A percentile compares a stretch with the other conserved stretches of the same genome.
These are phyloP conservation scores for Blumeria hordei DNA, from an alignment of 2,329 filamentous ascomycete species.

Conservation along the genomic window DNA sequence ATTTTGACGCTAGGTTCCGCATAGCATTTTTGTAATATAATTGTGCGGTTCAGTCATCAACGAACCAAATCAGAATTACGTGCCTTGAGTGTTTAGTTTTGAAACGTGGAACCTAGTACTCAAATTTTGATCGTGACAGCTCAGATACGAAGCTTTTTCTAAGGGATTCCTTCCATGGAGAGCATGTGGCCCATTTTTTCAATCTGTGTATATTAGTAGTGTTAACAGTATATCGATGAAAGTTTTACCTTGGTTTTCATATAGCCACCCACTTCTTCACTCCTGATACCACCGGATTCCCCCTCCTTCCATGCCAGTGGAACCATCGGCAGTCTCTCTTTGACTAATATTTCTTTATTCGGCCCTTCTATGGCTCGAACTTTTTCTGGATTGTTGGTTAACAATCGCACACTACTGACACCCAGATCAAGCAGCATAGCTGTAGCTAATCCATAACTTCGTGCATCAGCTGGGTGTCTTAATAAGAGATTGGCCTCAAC, in stretches of 20 bases:
- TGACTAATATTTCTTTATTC: constrained; percentile 65
- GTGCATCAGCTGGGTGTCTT: constrained; percentile 77
- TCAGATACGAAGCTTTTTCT: not conserved
- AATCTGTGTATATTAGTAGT: constrained; percentile 27
- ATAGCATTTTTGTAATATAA: too few species aligned
- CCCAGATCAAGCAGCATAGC: constrained; percentile 80
- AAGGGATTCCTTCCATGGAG: constrained; percentile 19
- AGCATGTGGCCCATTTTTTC: constrained; percentile 74
- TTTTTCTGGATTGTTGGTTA: constrained; percentile 97
- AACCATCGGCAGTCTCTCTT: constrained; percentile 83
- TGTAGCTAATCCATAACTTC: constrained; percentile 89
- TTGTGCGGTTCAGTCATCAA: too few species aligned
- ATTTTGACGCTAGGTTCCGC: too few species aligned
- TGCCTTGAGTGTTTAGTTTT: too few species aligned
- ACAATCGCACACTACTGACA: constrained; percentile 48
- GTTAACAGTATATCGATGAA: not conserved
- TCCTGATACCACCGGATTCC: constrained; percentile 49
- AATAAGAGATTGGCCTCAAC: constrained; percentile 86
- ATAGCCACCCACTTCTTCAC: constrained; percentile 81
- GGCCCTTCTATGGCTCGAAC: constrained; percentile 84
- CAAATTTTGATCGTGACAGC: too few species aligned
- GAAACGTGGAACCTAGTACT: too few species aligned
- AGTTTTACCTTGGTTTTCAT: constrained; percentile 67
- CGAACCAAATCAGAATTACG: too few species aligned
- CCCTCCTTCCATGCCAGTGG: constrained; percentile 59